A percentile compares a stretch with the other conserved stretches of the same genome.
phyloP scores from a whole-genome alignment of 805 yeast species.

The Hanseniaspora jakobsenii region DNA sequence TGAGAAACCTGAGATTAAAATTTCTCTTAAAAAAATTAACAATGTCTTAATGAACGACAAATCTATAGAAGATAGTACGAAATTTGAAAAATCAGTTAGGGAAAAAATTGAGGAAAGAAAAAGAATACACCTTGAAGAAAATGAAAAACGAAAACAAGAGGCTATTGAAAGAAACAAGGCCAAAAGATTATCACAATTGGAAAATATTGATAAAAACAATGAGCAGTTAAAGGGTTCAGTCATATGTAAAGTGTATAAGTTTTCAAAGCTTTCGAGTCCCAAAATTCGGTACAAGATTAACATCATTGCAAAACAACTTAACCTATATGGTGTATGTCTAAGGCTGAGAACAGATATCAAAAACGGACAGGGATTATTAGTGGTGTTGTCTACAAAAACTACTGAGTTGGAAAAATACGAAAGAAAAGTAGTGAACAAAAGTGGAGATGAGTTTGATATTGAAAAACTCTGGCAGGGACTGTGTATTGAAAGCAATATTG shows the following conservation, averaged over 20 bases:
- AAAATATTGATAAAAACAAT: neutral
- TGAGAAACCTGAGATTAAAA: constrained; percentile 82
- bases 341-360: constrained; percentile 47
- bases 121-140: constrained; percentile 44
- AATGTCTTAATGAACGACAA: constrained; percentile 67
- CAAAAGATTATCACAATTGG: no score
- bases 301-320: constrained; percentile 64
- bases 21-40: constrained; percentile 74
- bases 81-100: constrained; percentile 60
- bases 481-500: no score
- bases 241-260: constrained; percentile 41
- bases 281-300: constrained; percentile 65
- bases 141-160: constrained; percentile 42
- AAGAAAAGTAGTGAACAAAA: constrained; percentile 34
- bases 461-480: constrained; percentile 41
- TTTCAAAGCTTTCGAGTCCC: constrained; percentile 45
- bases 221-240: no score
- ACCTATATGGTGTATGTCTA: constrained; percentile 51
- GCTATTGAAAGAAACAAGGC: constrained; percentile 17
- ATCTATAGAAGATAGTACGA: constrained; percentile 79
- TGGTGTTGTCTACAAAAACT: constrained; percentile 53
- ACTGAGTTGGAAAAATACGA: constrained; percentile 61
- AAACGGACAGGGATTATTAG: constrained; percentile 57
- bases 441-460: constrained; percentile 33
- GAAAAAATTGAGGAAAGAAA: constrained; percentile 55